Percentiles rank a stretch among this genome's conserved stretches.
phyloP scores from a whole-genome alignment of 192 early-diverging fungal species.

The Endogone sp. region DNA sequence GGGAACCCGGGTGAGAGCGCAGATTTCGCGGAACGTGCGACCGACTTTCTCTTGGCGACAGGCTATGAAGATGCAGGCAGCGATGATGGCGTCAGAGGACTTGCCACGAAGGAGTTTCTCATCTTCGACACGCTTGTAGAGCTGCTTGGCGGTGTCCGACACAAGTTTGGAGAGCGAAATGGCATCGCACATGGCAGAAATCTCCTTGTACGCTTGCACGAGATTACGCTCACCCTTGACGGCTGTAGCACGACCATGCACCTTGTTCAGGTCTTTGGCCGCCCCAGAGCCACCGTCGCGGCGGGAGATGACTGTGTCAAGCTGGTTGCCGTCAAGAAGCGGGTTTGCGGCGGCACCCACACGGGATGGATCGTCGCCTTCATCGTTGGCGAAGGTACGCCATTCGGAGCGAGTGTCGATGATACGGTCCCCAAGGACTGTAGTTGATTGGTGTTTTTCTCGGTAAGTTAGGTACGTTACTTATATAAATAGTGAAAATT shows the following conservation, averaged over 20 bases:
- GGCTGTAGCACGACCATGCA: slow-evolving; percentile 65
- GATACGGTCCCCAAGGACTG: slow-evolving; percentile 75
- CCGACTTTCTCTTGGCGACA: slow-evolving; percentile 80
- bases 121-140: slow-evolving; percentile 84
- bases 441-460: not conserved
- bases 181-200: slow-evolving; percentile 72
- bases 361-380: slow-evolving; percentile 87
- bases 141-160: slow-evolving; percentile 76
- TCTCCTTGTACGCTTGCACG: slow-evolving; percentile 71
- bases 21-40: slow-evolving; percentile 94
- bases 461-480: not conserved
- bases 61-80: slow-evolving; percentile 91
- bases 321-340: slow-evolving; percentile 69
- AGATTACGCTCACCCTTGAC: slow-evolving; percentile 74
- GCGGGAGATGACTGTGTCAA: slow-evolving; percentile 81
- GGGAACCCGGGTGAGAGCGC: slow-evolving; percentile 81
- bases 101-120: slow-evolving; percentile 81
- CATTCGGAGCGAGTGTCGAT: slow-evolving; percentile 95
- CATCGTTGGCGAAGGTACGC: slow-evolving; percentile 93
- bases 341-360: slow-evolving; percentile 81
- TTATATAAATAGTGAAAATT: not conserved
- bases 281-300: slow-evolving; percentile 72
- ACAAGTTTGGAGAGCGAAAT: slow-evolving; percentile 76
- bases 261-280: slow-evolving; percentile 66
- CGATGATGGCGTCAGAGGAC: slow-evolving; percentile 76